These are phyloP conservation scores for Hibiscus tridactylites DNA, from an alignment of 345 rosid species.

Conservation along the genomic window DNA sequence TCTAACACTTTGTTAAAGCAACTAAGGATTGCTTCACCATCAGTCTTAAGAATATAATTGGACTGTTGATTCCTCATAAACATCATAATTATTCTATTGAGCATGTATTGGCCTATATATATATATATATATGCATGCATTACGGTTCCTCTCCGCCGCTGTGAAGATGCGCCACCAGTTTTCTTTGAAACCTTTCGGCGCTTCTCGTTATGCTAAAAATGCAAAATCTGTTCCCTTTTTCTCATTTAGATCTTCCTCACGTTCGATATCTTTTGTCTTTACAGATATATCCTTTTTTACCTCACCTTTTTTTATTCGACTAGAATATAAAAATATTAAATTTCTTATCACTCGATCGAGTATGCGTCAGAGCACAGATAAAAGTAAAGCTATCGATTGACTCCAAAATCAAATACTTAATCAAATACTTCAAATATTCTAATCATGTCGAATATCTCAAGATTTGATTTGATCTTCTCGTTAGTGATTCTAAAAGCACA, in stretches of 20 bases:
- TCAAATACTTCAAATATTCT: background rate
- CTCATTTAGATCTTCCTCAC: background rate
- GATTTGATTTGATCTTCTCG: conserved; percentile 20
- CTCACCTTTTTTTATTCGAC: background rate
- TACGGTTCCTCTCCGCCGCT: background rate
- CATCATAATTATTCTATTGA: too few species aligned
- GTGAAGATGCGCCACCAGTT: background rate
- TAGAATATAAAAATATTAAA: too few species aligned
- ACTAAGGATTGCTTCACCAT: too few species aligned
- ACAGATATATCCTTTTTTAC: background rate
- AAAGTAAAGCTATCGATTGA: background rate
- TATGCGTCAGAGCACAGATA: too few species aligned
- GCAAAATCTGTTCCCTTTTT: background rate
- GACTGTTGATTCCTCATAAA: too few species aligned
- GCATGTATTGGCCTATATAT: too few species aligned
- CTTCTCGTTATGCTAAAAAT: background rate
- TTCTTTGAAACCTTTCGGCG: conserved; percentile 5
- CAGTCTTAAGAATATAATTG: too few species aligned
- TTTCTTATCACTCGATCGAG: too few species aligned
- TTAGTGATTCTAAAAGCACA: too few species aligned
- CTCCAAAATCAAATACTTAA: conserved; percentile 19
- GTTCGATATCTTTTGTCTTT: background rate
- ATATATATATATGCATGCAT: background rate
- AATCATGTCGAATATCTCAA: conserved; percentile 26
- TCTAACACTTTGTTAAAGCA: too few species aligned